Conservation (phyloP, 345 rosid species). For the Hypericum perforatum region DNA sequence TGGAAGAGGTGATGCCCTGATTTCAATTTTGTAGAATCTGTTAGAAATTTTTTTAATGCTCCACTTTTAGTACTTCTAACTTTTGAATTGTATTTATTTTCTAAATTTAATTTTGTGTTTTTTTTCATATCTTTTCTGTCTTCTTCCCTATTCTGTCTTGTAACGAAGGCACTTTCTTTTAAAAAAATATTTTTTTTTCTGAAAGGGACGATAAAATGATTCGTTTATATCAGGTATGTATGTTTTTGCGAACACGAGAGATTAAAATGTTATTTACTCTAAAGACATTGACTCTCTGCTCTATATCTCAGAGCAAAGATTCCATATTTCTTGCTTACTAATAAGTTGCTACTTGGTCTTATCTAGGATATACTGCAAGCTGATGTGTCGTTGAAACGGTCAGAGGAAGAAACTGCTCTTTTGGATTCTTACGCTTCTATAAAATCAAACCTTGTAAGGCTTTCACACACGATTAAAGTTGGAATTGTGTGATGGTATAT, state of each 20-base stretch:
- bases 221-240: too few species aligned
- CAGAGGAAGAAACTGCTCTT: slow-evolving; percentile 59
- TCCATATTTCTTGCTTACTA: neutral
- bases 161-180: too few species aligned
- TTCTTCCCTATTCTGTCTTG: neutral
- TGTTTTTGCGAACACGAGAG: too few species aligned
- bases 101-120: neutral
- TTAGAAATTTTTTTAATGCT: neutral
- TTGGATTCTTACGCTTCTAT: slow-evolving; percentile 61
- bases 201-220: too few species aligned
- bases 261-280: too few species aligned
- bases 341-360: slow-evolving; percentile 12
- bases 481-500: too few species aligned
- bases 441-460: slow-evolving; percentile 67
- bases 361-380: slow-evolving; percentile 56
- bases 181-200: too few species aligned
- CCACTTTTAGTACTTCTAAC: neutral
- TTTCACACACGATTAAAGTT: neutral
- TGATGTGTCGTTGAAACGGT: slow-evolving; percentile 53
- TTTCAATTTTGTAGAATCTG: neutral
- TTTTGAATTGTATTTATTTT: neutral
- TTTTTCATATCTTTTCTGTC: neutral
- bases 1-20: slow-evolving; percentile 57
- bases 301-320: too few species aligned
- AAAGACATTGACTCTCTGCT: too few species aligned